A percentile compares a stretch with the other conserved stretches of the same genome.
phyloP scores from a whole-genome alignment of 441 rosid genomes.

The Geranium incanum region DNA sequence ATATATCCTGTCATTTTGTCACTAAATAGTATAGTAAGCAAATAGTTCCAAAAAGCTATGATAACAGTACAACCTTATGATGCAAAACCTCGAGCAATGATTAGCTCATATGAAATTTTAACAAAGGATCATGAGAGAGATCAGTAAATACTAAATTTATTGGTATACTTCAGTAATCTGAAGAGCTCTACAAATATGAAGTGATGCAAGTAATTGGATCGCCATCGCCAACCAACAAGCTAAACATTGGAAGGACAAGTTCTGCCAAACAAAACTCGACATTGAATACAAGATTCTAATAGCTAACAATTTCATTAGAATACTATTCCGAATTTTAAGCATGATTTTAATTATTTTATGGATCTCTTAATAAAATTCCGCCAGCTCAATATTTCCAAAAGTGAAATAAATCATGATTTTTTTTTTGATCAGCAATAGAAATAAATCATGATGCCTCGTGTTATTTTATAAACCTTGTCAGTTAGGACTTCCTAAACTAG shows the following conservation, averaged over 20 bases:
- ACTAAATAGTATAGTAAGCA: not conserved
- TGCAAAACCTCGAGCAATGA: constrained; percentile 7
- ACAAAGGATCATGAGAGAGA: not conserved
- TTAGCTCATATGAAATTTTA: not conserved
- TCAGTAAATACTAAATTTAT: not conserved
- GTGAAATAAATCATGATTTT: not conserved
- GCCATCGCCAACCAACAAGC: not conserved
- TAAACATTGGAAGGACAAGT: not conserved
- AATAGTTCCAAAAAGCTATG: not conserved
- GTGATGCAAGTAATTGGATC: not conserved
- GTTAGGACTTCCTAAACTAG: not conserved
- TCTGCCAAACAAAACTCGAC: not conserved
- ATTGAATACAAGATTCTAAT: not conserved
- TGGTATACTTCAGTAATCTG: constrained; percentile 5
- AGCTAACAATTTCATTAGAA: not conserved
- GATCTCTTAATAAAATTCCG: not conserved
- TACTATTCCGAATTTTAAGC: not conserved
- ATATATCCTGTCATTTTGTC: not conserved
- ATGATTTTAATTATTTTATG: not conserved
- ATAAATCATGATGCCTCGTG: not conserved
- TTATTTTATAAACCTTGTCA: not conserved
- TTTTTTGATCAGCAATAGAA: not conserved
- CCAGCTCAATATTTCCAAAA: constrained; percentile 1
- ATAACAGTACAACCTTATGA: not conserved
- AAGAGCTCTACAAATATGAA: not conserved